A percentile compares a stretch with the other conserved stretches of the same genome.
Conservation (phyloP, 164 flowering plant species). For the Akebia trifoliata region DNA sequence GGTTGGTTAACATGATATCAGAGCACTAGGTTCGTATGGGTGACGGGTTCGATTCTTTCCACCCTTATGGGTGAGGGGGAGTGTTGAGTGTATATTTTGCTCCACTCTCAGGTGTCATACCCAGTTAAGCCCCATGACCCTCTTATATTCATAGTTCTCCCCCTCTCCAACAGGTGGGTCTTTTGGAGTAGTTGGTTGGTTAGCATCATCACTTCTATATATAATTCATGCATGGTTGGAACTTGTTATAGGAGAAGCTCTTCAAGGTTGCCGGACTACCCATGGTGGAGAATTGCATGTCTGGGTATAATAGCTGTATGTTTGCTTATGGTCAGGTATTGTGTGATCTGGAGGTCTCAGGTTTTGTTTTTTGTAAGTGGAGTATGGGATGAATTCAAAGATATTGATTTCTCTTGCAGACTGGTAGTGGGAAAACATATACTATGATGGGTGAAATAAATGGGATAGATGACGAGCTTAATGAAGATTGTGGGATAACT, state of each 20-base stretch:
- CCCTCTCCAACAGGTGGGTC: too few relatives aligned
- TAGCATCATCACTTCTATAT: neutral
- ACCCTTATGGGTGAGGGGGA: too few relatives aligned
- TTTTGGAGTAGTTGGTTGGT: too few relatives aligned
- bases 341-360: neutral
- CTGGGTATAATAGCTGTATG: conserved; percentile 93
- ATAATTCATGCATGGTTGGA: neutral
- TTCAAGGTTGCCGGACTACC: conserved; percentile 80
- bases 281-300: conserved; percentile 95
- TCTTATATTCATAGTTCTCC: too few relatives aligned
- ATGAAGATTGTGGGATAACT: conserved; percentile 70
- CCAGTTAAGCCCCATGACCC: too few relatives aligned
- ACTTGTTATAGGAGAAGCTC: conserved; percentile 56
- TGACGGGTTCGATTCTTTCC: too few relatives aligned
- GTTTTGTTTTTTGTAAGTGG: conserved; percentile 2
- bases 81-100: too few relatives aligned
- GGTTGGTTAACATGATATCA: too few relatives aligned
- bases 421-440: conserved; percentile 95
- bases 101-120: too few relatives aligned
- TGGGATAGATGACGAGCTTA: conserved; percentile 44
- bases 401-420: conserved; percentile 43
- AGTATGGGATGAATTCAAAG: neutral
- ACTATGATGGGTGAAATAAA: conserved; percentile 92
- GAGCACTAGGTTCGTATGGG: too few relatives aligned
- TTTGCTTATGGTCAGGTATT: conserved; percentile 95